Conservation (phyloP, 495 filamentous ascomycete genomes). For the Aspergillus coremiiformis region DNA sequence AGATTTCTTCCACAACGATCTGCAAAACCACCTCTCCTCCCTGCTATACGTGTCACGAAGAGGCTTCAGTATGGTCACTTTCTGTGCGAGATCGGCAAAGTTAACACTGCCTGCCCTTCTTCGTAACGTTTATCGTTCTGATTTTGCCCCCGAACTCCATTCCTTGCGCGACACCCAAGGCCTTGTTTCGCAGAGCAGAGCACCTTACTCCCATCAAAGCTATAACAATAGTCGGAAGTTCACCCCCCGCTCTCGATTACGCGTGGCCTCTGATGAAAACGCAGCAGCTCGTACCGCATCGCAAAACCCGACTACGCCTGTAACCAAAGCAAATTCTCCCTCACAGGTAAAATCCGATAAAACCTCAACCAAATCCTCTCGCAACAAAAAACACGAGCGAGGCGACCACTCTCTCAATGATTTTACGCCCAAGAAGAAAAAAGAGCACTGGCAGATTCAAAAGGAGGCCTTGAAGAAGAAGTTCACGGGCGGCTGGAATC, state of each 20-base stretch:
- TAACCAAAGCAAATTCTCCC: background rate
- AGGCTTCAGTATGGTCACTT: slow-evolving; percentile 11
- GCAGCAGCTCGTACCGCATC: background rate
- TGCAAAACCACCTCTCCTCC: background rate
- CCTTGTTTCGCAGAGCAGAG: slow-evolving; percentile 1
- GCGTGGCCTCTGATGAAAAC: background rate
- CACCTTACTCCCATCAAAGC: slow-evolving; percentile 1
- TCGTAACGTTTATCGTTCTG: slow-evolving; percentile 19
- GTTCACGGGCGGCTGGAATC: slow-evolving; percentile 69
- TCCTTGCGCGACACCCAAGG: slow-evolving; percentile 2
- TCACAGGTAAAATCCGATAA: background rate
- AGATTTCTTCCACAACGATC: background rate
- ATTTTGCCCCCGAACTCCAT: slow-evolving; percentile 14
- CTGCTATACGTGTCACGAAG: background rate
- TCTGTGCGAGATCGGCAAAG: slow-evolving; percentile 20
- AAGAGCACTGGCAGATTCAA: slow-evolving; percentile 61
- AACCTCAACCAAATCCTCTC: background rate
- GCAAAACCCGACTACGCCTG: background rate
- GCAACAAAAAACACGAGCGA: slow-evolving; percentile 3
- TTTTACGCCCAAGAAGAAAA: slow-evolving; percentile 23
- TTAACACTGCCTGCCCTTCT: slow-evolving; percentile 20
- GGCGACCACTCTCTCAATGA: slow-evolving; percentile 5
- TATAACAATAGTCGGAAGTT: background rate
- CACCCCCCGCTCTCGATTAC: background rate
- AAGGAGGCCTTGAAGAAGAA: slow-evolving; percentile 63